Evolutionary conservation across 2,329 filamentous ascomycete species (phyloP).

Genomic region (Lachnellula willkommii): DNA sequence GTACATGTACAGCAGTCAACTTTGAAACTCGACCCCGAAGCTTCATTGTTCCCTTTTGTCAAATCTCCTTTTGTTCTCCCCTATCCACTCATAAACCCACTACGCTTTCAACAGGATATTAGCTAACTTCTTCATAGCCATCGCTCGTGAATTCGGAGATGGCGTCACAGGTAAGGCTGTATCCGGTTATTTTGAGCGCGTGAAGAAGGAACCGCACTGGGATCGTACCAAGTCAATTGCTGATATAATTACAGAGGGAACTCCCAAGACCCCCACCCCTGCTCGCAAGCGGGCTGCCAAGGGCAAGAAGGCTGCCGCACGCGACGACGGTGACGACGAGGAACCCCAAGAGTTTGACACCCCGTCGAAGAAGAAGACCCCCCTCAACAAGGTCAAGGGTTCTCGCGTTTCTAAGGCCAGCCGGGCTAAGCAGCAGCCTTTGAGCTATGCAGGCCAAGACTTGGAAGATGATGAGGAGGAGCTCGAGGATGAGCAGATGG

Average conservation of each 20-base stretch:
- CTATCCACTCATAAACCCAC: slow-evolving; percentile 7
- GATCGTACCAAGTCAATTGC: slow-evolving; percentile 11
- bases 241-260: slow-evolving; percentile 9
- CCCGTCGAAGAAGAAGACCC: slow-evolving; percentile 18
- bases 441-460: background rate
- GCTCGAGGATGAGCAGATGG: background rate
- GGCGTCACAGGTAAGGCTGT: slow-evolving; percentile 28
- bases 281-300: background rate
- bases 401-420: slow-evolving; percentile 19
- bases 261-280: background rate
- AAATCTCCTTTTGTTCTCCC: slow-evolving; percentile 12
- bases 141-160: slow-evolving; percentile 24
- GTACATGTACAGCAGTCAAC: slow-evolving; percentile 5
- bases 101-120: slow-evolving; percentile 5
- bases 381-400: slow-evolving; percentile 19
- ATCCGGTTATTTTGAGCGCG: slow-evolving; percentile 24
- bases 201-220: slow-evolving; percentile 23
- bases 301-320: slow-evolving; percentile 1
- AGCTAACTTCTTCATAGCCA: slow-evolving; percentile 28
- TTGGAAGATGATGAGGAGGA: slow-evolving; percentile 11
- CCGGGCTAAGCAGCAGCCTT: background rate
- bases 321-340: slow-evolving; percentile 7
- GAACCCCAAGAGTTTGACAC: slow-evolving; percentile 4
- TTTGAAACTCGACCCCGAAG: background rate
- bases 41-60: slow-evolving; percentile 9